Evolutionary conservation across 768 basidiomycete genomes (phyloP).

Genomic region (Dentipellis fragilis): DNA sequence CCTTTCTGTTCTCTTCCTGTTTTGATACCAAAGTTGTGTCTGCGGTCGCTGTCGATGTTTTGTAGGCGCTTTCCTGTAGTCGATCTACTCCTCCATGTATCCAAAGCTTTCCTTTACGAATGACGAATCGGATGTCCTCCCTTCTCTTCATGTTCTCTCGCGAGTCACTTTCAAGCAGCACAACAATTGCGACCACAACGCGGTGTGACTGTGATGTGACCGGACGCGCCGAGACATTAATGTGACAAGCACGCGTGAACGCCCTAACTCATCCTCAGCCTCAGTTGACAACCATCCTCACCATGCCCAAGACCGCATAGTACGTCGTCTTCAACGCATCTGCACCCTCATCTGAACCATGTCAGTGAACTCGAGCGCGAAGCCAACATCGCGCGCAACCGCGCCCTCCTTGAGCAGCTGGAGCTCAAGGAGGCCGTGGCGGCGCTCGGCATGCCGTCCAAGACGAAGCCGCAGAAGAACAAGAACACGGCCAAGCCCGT

Average conservation of each 20-base stretch:
- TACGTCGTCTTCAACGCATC: neutral
- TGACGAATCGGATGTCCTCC: too few species aligned
- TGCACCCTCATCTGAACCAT: neutral
- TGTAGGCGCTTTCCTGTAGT: conserved; percentile 6
- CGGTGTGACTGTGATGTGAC: neutral
- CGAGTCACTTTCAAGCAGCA: neutral
- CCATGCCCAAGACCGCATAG: conserved; percentile 14
- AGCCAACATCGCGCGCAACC: conserved; percentile 76
- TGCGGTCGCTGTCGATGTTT: conserved; percentile 2
- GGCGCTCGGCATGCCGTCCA: conserved; percentile 34
- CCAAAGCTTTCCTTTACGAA: neutral
- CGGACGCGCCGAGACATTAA: neutral
- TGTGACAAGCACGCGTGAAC: neutral
- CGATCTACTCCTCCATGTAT: neutral
- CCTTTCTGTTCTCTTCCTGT: neutral
- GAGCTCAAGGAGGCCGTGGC: conserved; percentile 50
- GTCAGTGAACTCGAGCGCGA: conserved; percentile 61
- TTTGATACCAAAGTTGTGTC: neutral
- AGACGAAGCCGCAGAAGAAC: conserved; percentile 21
- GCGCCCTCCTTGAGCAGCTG: conserved; percentile 61
- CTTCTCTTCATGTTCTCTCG: neutral
- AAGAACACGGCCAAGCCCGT: conserved; percentile 44
- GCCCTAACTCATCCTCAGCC: neutral
- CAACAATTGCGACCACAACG: neutral
- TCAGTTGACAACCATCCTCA: neutral